Evolutionary conservation across 345 rosid species (phyloP).

Genomic region (Garcia nutans): DNA sequence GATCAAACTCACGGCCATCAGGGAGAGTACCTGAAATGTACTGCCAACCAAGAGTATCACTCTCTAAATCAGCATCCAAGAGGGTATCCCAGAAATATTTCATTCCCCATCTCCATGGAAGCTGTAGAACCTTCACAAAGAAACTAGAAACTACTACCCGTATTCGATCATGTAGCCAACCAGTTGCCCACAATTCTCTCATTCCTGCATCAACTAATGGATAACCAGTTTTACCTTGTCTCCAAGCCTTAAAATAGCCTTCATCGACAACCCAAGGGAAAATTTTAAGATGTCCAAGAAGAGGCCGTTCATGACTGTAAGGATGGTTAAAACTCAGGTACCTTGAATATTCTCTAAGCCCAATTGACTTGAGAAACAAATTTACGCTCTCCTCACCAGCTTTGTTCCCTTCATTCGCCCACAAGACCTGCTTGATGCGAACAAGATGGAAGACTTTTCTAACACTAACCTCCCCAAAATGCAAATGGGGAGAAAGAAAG

Average conservation of each 20-base stretch:
- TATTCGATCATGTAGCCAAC: constrained; percentile 97
- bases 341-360: constrained; percentile 91
- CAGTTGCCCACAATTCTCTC: constrained; percentile 98
- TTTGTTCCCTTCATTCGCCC: constrained; percentile 93
- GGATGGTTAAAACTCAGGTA: constrained; percentile 96
- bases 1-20: constrained; percentile 85
- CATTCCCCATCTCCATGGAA: constrained; percentile 99
- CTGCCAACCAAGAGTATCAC: constrained; percentile 99
- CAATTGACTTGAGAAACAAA: constrained; percentile 92
- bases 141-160: constrained; percentile 95
- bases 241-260: constrained; percentile 93
- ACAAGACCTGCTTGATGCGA: constrained; percentile 81
- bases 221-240: constrained; percentile 98
- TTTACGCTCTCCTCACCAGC: constrained; percentile 95
- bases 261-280: constrained; percentile 91
- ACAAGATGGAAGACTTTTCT: constrained; percentile 92
- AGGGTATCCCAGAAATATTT: constrained; percentile 99
- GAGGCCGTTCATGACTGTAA: constrained; percentile 84
- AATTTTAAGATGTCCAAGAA: constrained; percentile 90
- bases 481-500: constrained; percentile 91
- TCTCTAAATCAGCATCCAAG: constrained; percentile 92
- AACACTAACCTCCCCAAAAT: constrained; percentile 97
- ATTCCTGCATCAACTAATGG: constrained; percentile 98
- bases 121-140: constrained; percentile 92
- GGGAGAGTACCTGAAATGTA: constrained; percentile 93